Evolutionary conservation across 2,329 filamentous ascomycete species (phyloP).

Genomic region (Lachnum nothofagi): DNA sequence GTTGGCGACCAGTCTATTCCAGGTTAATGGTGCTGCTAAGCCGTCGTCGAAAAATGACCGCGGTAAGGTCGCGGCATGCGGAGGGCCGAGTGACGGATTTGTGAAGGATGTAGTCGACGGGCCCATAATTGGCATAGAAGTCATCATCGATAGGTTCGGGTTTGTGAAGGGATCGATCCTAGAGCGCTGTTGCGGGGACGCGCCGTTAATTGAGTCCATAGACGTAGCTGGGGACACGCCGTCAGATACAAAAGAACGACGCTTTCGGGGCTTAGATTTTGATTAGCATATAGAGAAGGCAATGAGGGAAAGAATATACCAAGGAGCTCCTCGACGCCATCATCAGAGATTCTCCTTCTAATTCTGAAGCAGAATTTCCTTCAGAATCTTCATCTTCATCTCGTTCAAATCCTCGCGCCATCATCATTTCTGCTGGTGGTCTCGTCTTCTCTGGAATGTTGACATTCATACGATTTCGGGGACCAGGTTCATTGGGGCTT

Average conservation of each 20-base stretch:
- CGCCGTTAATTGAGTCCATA: slow-evolving; percentile 79
- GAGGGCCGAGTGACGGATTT: slow-evolving; percentile 36
- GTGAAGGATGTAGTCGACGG: slow-evolving; percentile 52
- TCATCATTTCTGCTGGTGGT: slow-evolving; percentile 83
- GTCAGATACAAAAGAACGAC: slow-evolving; percentile 54
- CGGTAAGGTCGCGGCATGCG: slow-evolving; percentile 53
- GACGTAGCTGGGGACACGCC: slow-evolving; percentile 81
- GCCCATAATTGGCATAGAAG: slow-evolving; percentile 32
- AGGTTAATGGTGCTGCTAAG: slow-evolving; percentile 73
- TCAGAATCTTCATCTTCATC: slow-evolving; percentile 90
- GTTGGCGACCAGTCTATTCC: slow-evolving; percentile 83
- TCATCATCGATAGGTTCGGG: slow-evolving; percentile 49
- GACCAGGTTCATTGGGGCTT: slow-evolving; percentile 74
- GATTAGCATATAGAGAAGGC: slow-evolving; percentile 23
- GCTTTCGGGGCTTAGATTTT: slow-evolving; percentile 49
- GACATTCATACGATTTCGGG: slow-evolving; percentile 82
- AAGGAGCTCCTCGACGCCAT: slow-evolving; percentile 63
- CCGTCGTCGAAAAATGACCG: slow-evolving; percentile 88
- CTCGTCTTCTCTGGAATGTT: slow-evolving; percentile 84
- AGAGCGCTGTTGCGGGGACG: slow-evolving; percentile 54
- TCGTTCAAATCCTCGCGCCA: slow-evolving; percentile 74
- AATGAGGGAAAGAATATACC: slow-evolving; percentile 44
- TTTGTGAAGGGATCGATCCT: slow-evolving; percentile 53
- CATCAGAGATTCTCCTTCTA: slow-evolving; percentile 72
- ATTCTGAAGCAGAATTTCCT: slow-evolving; percentile 74